These are phyloP conservation scores for Populus deltoides DNA, from an alignment of 345 rosid genomes.

Conservation along the genomic window DNA sequence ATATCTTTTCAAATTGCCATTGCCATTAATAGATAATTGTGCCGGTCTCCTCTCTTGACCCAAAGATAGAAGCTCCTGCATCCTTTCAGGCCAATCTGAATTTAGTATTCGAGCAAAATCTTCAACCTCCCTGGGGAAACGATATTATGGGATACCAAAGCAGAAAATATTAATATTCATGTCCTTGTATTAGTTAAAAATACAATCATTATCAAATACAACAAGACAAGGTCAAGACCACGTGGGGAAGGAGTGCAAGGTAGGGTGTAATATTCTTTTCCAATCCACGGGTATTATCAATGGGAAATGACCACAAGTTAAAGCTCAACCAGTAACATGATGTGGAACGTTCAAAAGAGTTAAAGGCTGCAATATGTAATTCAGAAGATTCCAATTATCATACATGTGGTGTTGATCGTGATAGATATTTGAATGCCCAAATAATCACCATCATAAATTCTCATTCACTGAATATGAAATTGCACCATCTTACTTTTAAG, in stretches of 20 bases:
- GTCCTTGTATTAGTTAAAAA: background rate
- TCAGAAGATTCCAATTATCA: background rate
- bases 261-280: background rate
- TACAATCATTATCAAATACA: background rate
- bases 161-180: background rate
- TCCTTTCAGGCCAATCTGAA: slow-evolving; percentile 34
- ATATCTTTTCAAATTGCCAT: slow-evolving; percentile 15
- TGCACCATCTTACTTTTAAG: background rate
- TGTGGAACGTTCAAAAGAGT: background rate
- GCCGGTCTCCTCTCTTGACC: slow-evolving; percentile 20
- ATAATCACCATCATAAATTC: background rate
- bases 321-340: background rate
- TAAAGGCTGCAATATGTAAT: background rate
- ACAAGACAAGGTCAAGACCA: background rate
- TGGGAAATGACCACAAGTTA: background rate
- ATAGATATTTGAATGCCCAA: background rate
- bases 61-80: slow-evolving; percentile 26
- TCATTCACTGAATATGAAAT: background rate
- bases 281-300: background rate
- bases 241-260: background rate
- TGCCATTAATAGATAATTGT: slow-evolving; percentile 15
- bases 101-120: slow-evolving; percentile 33
- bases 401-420: background rate
- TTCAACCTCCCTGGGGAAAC: slow-evolving; percentile 26
- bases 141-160: background rate